A percentile compares a stretch with the other conserved stretches of the same genome.
phyloP scores from a whole-genome alignment of 495 filamentous ascomycete genomes.

The Podospora comata region DNA sequence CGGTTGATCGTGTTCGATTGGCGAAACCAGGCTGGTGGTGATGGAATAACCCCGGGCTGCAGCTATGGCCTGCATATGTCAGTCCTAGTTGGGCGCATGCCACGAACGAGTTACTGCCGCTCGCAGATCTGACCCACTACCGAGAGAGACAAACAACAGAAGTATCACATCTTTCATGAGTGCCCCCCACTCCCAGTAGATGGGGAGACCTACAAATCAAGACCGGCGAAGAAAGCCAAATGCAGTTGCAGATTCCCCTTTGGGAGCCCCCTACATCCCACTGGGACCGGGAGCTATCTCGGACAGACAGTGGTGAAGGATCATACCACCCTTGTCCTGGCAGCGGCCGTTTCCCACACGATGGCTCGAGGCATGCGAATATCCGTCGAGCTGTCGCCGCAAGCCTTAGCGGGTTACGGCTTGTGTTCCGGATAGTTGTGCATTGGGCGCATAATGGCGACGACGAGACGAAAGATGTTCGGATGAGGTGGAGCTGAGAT shows the following conservation, averaged over 20 bases:
- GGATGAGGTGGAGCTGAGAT: no score
- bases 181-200: neutral
- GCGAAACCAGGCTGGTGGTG: neutral
- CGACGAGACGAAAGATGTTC: neutral
- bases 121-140: constrained; percentile 1
- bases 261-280: neutral
- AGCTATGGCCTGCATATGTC: constrained; percentile 3
- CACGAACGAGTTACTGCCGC: constrained; percentile 5
- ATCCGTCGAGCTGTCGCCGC: neutral
- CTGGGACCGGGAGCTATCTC: neutral
- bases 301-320: neutral
- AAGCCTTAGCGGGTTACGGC: neutral
- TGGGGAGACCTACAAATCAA: neutral
- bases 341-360: neutral
- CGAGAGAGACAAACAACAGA: constrained; percentile 7
- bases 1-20: neutral
- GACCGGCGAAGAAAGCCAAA: neutral
- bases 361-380: neutral
- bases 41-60: neutral
- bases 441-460: neutral
- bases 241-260: neutral
- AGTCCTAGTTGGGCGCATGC: neutral
- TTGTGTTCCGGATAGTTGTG: neutral
- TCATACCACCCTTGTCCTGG: neutral
- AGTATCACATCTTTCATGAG: neutral